Evolutionary conservation across 2,329 filamentous ascomycete genomes (phyloP).

Genomic region (Penicillium sp.): DNA sequence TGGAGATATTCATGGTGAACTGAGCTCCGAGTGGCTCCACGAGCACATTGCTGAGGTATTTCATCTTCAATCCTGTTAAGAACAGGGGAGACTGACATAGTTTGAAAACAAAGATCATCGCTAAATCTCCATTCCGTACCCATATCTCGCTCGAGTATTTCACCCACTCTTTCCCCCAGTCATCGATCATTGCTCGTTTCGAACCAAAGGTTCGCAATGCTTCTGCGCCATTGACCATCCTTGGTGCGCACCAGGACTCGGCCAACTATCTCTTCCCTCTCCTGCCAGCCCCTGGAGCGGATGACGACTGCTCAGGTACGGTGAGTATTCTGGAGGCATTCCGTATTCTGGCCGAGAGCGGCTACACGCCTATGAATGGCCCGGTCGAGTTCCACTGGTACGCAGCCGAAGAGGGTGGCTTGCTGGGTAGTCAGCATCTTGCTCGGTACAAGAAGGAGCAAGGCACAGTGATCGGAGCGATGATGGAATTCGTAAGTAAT

Average conservation of each 20-base stretch:
- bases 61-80: neutral
- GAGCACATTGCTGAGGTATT: conserved; percentile 10
- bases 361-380: conserved; percentile 5
- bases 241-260: conserved; percentile 11
- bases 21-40: conserved; percentile 11
- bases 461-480: conserved; percentile 6
- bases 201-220: conserved; percentile 13
- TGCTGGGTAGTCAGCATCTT: conserved; percentile 10
- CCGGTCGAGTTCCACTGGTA: conserved; percentile 17
- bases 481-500: conserved; percentile 12
- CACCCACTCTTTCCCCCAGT: conserved; percentile 11
- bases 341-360: conserved; percentile 8
- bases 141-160: conserved; percentile 15
- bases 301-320: conserved; percentile 12
- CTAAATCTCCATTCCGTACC: conserved; percentile 6
- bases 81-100: neutral
- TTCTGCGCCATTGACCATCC: conserved; percentile 8
- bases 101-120: conserved; percentile 4
- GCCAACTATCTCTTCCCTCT: conserved; percentile 15
- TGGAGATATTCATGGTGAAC: conserved; percentile 5
- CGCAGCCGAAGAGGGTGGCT: conserved; percentile 10
- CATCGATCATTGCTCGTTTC: conserved; percentile 12
- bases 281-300: conserved; percentile 10
- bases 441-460: conserved; percentile 12
- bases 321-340: conserved; percentile 13